These are phyloP conservation scores for Bacidia gigantensis DNA, from an alignment of 495 filamentous ascomycete species.

Conservation along the genomic window DNA sequence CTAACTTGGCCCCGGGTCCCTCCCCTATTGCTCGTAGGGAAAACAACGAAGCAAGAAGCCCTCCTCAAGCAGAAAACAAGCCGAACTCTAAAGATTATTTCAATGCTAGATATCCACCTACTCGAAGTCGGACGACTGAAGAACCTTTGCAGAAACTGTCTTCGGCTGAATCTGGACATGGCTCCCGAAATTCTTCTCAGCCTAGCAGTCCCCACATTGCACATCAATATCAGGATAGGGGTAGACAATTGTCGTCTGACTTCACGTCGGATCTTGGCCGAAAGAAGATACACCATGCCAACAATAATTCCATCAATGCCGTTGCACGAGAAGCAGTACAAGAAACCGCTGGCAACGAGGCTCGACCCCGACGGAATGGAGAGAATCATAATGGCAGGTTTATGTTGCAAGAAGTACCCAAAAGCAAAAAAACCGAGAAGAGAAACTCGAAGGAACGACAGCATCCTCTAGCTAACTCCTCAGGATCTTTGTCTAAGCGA, in stretches of 20 bases:
- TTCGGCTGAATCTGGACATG: constrained; percentile 20
- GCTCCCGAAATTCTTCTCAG: constrained; percentile 20
- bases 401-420: constrained; percentile 63
- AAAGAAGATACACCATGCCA: constrained; percentile 30
- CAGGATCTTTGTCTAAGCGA: constrained; percentile 25
- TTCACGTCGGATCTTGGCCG: constrained; percentile 23
- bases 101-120: constrained; percentile 17
- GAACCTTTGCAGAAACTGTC: constrained; percentile 25
- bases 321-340: constrained; percentile 10
- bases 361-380: constrained; percentile 10
- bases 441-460: constrained; percentile 45
- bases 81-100: constrained; percentile 37
- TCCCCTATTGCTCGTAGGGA: constrained; percentile 25
- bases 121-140: constrained; percentile 19
- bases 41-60: constrained; percentile 7
- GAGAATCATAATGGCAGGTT: constrained; percentile 40
- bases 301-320: constrained; percentile 13
- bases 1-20: constrained; percentile 51
- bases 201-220: constrained; percentile 69
- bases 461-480: constrained; percentile 21
- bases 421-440: constrained; percentile 46
- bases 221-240: constrained; percentile 83
- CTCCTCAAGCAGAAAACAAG: constrained; percentile 11
- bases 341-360: constrained; percentile 1
- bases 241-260: constrained; percentile 39